Conservation (phyloP, 306 rosid species). For the Nissolia schottii region DNA sequence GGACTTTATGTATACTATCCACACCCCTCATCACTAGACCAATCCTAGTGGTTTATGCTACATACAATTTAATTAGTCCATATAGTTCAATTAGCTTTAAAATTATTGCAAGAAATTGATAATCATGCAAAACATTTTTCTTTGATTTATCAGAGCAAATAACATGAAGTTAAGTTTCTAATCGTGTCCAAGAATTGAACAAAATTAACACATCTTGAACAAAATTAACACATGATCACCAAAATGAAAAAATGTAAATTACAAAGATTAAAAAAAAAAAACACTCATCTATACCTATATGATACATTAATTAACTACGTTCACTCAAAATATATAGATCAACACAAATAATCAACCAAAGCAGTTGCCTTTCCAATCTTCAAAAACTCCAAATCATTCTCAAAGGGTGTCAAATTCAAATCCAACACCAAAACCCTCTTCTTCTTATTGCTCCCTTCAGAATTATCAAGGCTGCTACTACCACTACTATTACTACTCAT, state of each 20-base stretch:
- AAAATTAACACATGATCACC: conserved; percentile 2
- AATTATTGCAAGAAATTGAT: too few relatives aligned
- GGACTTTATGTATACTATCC: too few relatives aligned
- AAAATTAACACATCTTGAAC: conserved; percentile 11
- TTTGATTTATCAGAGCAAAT: background rate
- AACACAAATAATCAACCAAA: conserved; percentile 49
- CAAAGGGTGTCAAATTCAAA: conserved; percentile 88
- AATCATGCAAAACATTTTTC: background rate
- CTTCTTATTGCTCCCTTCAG: conserved; percentile 27
- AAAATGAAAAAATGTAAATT: background rate
- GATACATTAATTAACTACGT: background rate
- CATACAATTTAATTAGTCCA: too few relatives aligned
- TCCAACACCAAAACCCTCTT: conserved; percentile 59
- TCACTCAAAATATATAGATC: conserved; percentile 1
- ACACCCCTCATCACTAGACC: too few relatives aligned
- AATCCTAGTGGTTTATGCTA: too few relatives aligned
- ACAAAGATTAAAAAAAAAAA: background rate
- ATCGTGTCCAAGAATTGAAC: conserved; percentile 21
- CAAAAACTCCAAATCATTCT: conserved; percentile 70
- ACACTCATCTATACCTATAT: conserved; percentile 11
- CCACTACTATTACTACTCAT: conserved; percentile 11
- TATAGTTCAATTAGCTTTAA: too few relatives aligned
- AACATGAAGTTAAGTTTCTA: conserved; percentile 4
- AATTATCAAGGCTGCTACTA: conserved; percentile 6
- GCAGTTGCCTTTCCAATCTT: conserved; percentile 50